Base-by-base conservation (phyloP, 768 basidiomycete genomes). In the Galerina marginata region DNA sequence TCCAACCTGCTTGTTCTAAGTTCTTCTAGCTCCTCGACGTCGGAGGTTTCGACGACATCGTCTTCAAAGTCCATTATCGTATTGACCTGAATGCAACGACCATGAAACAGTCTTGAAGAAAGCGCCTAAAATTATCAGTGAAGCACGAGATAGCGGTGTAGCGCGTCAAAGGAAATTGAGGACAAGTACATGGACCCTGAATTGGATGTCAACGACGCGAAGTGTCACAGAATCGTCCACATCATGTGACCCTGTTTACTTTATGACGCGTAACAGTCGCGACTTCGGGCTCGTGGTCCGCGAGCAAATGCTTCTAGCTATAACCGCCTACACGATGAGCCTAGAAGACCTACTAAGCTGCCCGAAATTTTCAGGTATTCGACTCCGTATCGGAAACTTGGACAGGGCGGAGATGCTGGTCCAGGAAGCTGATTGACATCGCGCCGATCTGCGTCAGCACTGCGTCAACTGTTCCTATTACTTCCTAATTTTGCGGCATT, bases 21-120 rank as follows among this genome's bases (percentile, higher is more conserved):
- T 46, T 78, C 76, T 65, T 83, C 83, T 42, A 78, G 77, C 63
- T 90, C 88, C 65, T 88, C 88, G 48, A 75, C 71, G 63, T 90
- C 88, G 4, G 87, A 89, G 15, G 88, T 88, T 66, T 86, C 86
- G 12, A 89, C 82, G 49, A 83, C 67, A 45, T 85, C 85, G 43
- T 75, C 71, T 15, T 62, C 64, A 12, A 64, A 44, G 52, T 63
- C 62, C 64, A 68, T 65, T 2, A n/a, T 37, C 20, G n/a, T 53
- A 7, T 6, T 51, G 4, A 25, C 7, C 9, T 38, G 37, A 12
- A 48, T 6, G 14, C 25, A 20, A 9, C 12, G 16, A 26, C 33
- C 40, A 56, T 23, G n/a, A 40, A 45, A 29, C 16, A 23, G 20
- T 47, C 16, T 47, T 29, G 16, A 54, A 26, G 29, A 33, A 20